Conservation (phyloP, 495 filamentous ascomycete species). For the Penicillium argentinense region DNA sequence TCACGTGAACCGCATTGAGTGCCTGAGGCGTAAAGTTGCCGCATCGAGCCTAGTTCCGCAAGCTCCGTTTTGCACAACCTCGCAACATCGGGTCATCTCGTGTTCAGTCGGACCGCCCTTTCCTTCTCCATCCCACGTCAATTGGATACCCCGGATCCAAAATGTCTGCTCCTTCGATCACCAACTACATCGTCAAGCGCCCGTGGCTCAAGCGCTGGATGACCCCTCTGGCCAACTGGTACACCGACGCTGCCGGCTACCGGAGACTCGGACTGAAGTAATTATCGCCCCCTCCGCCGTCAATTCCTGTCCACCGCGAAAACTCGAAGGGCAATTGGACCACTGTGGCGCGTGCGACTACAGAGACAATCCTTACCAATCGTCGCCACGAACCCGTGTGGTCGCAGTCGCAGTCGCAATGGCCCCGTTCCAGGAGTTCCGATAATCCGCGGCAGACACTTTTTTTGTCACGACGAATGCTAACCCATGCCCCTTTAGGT, state of each 20-base stretch:
- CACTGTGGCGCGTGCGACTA: neutral
- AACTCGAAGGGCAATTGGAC: slow-evolving; percentile 5
- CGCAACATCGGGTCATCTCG: slow-evolving; percentile 46
- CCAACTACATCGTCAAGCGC: slow-evolving; percentile 70
- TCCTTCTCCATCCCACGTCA: slow-evolving; percentile 30
- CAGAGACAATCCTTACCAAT: neutral
- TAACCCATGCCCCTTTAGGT: slow-evolving; percentile 48
- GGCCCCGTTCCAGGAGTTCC: slow-evolving; percentile 21
- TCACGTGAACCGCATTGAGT: neutral
- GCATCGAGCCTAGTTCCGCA: slow-evolving; percentile 21
- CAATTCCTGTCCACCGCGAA: slow-evolving; percentile 11
- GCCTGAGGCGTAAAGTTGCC: slow-evolving; percentile 14
- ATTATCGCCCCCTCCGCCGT: slow-evolving; percentile 25
- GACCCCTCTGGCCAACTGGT: slow-evolving; percentile 78
- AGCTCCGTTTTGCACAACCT: slow-evolving; percentile 52
- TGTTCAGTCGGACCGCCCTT: slow-evolving; percentile 40
- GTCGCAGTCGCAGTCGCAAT: slow-evolving; percentile 9
- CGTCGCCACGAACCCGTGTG: neutral
- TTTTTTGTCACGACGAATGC: slow-evolving; percentile 6
- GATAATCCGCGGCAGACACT: slow-evolving; percentile 13
- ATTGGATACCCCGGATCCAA: slow-evolving; percentile 42
- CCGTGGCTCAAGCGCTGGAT: slow-evolving; percentile 81
- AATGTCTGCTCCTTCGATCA: slow-evolving; percentile 74
- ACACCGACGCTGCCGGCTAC: slow-evolving; percentile 83
- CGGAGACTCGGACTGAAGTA: slow-evolving; percentile 89